A percentile compares a stretch with the other conserved stretches of the same genome.
These are phyloP conservation scores for Pyrenophora graminea DNA, from an alignment of 2,329 filamentous ascomycete genomes.

Conservation along the genomic window DNA sequence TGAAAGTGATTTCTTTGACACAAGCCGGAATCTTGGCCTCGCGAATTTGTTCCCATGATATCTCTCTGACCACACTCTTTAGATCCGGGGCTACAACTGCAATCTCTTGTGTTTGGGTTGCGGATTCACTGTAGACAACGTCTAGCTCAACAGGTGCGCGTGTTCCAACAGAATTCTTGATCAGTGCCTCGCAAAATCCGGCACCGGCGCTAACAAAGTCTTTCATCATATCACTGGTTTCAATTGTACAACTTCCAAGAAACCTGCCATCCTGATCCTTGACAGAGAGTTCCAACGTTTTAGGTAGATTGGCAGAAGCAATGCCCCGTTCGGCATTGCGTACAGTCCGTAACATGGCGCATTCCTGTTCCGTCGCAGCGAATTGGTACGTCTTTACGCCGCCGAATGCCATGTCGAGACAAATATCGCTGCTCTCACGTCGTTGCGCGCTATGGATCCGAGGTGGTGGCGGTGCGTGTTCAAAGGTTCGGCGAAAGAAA, in stretches of 20 bases:
- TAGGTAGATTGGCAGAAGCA: background rate
- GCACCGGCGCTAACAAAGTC: background rate
- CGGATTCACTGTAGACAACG: background rate
- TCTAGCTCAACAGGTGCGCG: background rate
- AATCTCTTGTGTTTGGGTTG: background rate
- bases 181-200: background rate
- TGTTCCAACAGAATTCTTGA: background rate
- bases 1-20: conserved; percentile 8
- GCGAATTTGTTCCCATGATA: conserved; percentile 2
- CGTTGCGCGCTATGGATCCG: no score
- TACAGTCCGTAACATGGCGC: background rate
- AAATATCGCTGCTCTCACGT: no score
- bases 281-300: conserved; percentile 1
- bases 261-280: background rate
- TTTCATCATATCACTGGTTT: background rate
- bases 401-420: background rate
- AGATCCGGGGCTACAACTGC: background rate
- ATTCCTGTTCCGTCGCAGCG: background rate
- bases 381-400: background rate
- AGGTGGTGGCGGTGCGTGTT: no score
- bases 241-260: conserved; percentile 1
- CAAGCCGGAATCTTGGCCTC: conserved; percentile 1
- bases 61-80: background rate
- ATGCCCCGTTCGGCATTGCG: background rate
- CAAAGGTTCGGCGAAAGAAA: no score